Percentiles rank a stretch among this genome's conserved stretches.
Conservation (phyloP, 164 flowering plant species). For the Vitis vinifera region DNA sequence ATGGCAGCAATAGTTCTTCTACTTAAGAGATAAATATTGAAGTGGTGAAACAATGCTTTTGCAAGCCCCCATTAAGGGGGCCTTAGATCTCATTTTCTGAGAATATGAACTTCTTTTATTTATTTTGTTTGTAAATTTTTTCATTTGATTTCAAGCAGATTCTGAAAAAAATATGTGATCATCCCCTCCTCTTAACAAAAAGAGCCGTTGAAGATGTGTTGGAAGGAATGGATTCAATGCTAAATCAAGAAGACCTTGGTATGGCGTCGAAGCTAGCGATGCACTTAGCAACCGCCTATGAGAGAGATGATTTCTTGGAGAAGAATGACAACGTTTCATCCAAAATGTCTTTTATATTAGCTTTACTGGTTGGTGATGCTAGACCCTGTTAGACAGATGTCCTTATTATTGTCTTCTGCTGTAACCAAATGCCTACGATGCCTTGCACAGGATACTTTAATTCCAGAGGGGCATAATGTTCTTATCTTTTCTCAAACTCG, state of each 20-base stretch:
- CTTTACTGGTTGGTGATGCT: constrained; percentile 65
- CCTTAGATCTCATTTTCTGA: no score
- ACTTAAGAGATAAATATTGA: no score
- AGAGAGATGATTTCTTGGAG: constrained; percentile 41
- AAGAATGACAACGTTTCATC: constrained; percentile 68
- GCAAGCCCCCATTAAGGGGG: no score
- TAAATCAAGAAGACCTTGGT: constrained; percentile 56
- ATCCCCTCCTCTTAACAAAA: constrained; percentile 88
- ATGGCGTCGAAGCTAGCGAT: constrained; percentile 73
- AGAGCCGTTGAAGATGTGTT: constrained; percentile 93
- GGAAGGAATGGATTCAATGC: constrained; percentile 85
- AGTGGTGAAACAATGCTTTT: no score
- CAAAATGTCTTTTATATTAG: constrained; percentile 84
- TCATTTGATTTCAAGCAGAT: constrained; percentile 46
- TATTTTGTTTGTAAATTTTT: not conserved
- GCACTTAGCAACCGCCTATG: constrained; percentile 64
- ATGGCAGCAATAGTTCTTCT: no score
- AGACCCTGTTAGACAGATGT: not conserved
- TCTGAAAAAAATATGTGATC: constrained; percentile 97
- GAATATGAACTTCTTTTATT: not conserved
- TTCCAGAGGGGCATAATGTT: constrained; percentile 80
- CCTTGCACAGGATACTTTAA: constrained; percentile 57
- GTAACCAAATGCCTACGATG: not conserved
- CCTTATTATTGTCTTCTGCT: not conserved
- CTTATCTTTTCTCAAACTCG: constrained; percentile 97